These are phyloP conservation scores for Trypanosoma vivax DNA, from an alignment of 208 protist genomes.

Conservation along the genomic window DNA sequence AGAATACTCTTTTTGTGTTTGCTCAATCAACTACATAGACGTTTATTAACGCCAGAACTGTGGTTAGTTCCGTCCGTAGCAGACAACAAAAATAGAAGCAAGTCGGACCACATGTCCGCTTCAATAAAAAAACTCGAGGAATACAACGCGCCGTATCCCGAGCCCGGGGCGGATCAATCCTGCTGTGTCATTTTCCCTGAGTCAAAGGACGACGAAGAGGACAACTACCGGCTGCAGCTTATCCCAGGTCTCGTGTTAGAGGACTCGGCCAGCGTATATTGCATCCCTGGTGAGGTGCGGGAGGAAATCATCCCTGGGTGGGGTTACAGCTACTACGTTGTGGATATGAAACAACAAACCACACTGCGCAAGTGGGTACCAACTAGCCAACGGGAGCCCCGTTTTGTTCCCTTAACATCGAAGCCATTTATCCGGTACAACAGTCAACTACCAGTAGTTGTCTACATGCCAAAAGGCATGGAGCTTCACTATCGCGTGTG, in stretches of 20 bases:
- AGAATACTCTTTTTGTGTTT: no score
- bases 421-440: constrained; percentile 21
- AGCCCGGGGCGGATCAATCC: constrained; percentile 40
- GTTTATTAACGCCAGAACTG: no score
- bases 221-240: constrained; percentile 55
- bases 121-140: constrained; percentile 29
- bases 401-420: constrained; percentile 9
- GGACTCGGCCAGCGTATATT: not conserved
- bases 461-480: constrained; percentile 23
- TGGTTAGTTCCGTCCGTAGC: not conserved
- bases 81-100: not conserved
- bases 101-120: not conserved
- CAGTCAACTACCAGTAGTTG: constrained; percentile 25
- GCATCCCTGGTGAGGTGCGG: constrained; percentile 34
- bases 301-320: constrained; percentile 50
- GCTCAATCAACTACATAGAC: no score
- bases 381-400: not conserved
- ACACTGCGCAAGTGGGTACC: not conserved
- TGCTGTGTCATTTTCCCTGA: constrained; percentile 70
- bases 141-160: constrained; percentile 60
- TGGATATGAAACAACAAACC: not conserved
- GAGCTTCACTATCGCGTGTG: constrained; percentile 22
- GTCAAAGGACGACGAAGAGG: constrained; percentile 30
- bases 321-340: constrained; percentile 25
- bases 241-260: constrained; percentile 45